Base-by-base conservation (phyloP, 2,329 filamentous ascomycete species). In the Grosmannia clavigera region DNA sequence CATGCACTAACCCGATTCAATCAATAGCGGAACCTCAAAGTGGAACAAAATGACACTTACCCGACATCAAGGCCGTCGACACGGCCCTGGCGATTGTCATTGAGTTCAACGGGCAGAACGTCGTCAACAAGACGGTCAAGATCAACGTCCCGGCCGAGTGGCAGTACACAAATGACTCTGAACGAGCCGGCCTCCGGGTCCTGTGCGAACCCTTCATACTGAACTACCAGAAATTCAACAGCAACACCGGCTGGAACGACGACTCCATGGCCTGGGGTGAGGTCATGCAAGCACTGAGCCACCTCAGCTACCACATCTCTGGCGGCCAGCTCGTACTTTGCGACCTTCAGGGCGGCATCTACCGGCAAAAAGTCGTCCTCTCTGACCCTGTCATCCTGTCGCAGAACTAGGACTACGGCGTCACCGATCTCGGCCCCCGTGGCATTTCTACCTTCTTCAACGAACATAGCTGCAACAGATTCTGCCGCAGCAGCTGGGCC, bases 381-480 rank as follows among this genome's bases (percentile, higher is more conserved):
- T 71, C 74, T 0, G 73, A 76, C 64, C 74, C 73, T 0, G 74
- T 73, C 58, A 74, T 76, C 60, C 62, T 76, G 55, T 75, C 75
- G 1, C 70, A 65, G 9, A 65, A 56, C 5, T 64, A 67, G n/a
- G 65, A 72, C 10, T 75, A 71, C 55, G 73, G 73, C 25, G 68
- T 71, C 27, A 71, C 73, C 1, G 74, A 76, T 58, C 68, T 76
- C 6, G 73, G 73, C 3, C 62, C 68, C 5, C 57, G 68, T 0
- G 74, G 73, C 4, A 75, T 76, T 63, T 69, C 65, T 57, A 69
- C 70, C 1, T 76, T 76, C 63, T 76, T 75, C 65, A 66, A 65
- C 55, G 64, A 68, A 35, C 73, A 76, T 60, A 3, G 14, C 11
- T 75, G 74, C 65, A 71, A 68, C 55, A 51, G 57, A 5, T 72